Conservation (phyloP, 1,284 basidiomycete species). For the Moniliella sp. region DNA sequence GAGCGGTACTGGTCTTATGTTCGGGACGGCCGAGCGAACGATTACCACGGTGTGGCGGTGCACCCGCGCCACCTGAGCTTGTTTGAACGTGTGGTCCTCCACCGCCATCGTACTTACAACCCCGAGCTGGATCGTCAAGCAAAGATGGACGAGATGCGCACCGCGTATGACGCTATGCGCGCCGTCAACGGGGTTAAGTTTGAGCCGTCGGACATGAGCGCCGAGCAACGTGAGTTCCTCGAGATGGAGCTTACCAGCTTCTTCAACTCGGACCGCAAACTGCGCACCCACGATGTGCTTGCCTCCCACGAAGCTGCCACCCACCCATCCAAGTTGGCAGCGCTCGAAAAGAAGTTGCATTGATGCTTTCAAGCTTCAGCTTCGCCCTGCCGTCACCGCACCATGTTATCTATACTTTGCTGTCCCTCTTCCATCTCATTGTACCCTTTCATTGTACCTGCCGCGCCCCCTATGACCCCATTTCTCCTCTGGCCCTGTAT, state of each 20-base stretch:
- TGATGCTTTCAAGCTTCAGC: no score
- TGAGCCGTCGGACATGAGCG: constrained; percentile 7
- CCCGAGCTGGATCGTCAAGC: constrained; percentile 37
- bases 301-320: not conserved
- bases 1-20: constrained; percentile 42
- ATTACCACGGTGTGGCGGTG: constrained; percentile 42
- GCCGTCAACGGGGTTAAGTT: constrained; percentile 2
- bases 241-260: constrained; percentile 12
- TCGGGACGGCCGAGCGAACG: constrained; percentile 36
- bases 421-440: no score
- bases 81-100: constrained; percentile 38
- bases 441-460: no score
- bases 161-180: constrained; percentile 29
- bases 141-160: constrained; percentile 39
- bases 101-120: constrained; percentile 39
- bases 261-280: constrained; percentile 9
- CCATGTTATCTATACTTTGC: no score
- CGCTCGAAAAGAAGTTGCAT: constrained; percentile 13
- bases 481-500: no score
- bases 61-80: constrained; percentile 39
- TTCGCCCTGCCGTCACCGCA: no score
- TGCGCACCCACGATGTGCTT: not conserved
- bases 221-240: constrained; percentile 18
- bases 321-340: constrained; percentile 20
- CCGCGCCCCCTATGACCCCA: no score